These are phyloP conservation scores for Hortaea sp. DNA, from an alignment of 2,329 filamentous ascomycete genomes.

Conservation along the genomic window DNA sequence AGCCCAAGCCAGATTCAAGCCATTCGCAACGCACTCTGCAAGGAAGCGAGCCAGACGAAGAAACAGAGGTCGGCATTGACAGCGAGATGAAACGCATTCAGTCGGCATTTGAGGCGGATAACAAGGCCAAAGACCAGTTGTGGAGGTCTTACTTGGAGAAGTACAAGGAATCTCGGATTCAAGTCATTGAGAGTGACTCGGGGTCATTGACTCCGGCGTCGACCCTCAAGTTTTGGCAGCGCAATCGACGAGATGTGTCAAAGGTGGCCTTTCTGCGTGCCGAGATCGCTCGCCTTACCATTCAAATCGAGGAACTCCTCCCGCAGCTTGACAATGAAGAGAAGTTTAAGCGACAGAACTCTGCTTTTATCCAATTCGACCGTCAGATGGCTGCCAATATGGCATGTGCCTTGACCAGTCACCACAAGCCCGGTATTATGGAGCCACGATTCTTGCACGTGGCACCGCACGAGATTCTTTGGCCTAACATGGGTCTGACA, in stretches of 20 bases:
- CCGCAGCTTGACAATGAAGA: constrained; percentile 7
- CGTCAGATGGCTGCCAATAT: constrained; percentile 9
- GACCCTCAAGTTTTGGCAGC: constrained; percentile 4
- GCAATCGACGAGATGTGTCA: constrained; percentile 2
- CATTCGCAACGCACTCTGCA: too few species aligned
- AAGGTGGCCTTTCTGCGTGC: constrained; percentile 8
- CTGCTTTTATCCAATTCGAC: constrained; percentile 10
- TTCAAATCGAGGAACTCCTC: constrained; percentile 6
- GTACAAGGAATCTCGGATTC: too few species aligned
- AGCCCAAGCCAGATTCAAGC: too few species aligned
- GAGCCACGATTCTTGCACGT: constrained; percentile 8
- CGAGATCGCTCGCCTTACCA: constrained; percentile 7
- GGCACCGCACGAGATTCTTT: constrained; percentile 9
- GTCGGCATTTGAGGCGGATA: too few species aligned
- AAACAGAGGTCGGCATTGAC: too few species aligned
- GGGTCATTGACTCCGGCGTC: too few species aligned
- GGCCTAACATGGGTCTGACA: constrained; percentile 9
- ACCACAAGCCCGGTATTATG: constrained; percentile 7
- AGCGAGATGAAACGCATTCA: too few species aligned
- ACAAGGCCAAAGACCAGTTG: too few species aligned
- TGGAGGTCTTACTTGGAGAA: too few species aligned
- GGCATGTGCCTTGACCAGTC: constrained; percentile 6
- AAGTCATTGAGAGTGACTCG: too few species aligned
- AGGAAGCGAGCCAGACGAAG: too few species aligned
- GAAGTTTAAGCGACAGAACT: constrained; percentile 7